These are phyloP conservation scores for Aspergillus unguis DNA, from an alignment of 2,329 filamentous ascomycete species.

Conservation along the genomic window DNA sequence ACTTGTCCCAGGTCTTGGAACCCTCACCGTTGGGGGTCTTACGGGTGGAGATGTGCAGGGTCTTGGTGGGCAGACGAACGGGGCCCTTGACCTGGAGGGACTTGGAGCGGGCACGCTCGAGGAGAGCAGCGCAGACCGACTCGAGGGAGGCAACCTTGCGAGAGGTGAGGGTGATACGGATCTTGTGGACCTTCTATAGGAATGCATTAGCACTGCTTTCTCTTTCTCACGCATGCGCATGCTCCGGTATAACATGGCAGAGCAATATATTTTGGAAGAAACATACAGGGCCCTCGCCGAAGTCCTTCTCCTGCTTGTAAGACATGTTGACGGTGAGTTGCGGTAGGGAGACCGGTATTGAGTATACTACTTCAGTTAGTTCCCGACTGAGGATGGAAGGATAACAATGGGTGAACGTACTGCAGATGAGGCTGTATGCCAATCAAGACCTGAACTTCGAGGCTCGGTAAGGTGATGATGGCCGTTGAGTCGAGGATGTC, in stretches of 20 bases:
- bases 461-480: slow-evolving; percentile 79
- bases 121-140: slow-evolving; percentile 97
- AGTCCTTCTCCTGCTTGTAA: slow-evolving; percentile 94
- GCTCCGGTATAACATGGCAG: neutral
- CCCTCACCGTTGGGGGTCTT: slow-evolving; percentile 99
- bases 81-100: slow-evolving; percentile 97
- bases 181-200: slow-evolving; percentile 84
- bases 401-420: slow-evolving; percentile 16
- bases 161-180: slow-evolving; percentile 94
- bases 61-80: slow-evolving; percentile 96
- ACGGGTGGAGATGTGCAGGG: slow-evolving; percentile 91
- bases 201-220: slow-evolving; percentile 16
- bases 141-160: slow-evolving; percentile 94
- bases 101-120: slow-evolving; percentile 98
- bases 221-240: neutral
- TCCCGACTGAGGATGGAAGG: neutral
- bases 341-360: slow-evolving; percentile 26
- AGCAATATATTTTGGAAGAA: neutral
- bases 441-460: slow-evolving; percentile 78
- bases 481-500: slow-evolving; percentile 22
- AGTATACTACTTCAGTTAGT: slow-evolving; percentile 16
- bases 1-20: slow-evolving; percentile 99
- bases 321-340: slow-evolving; percentile 64
- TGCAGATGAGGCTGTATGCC: slow-evolving; percentile 39
- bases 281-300: slow-evolving; percentile 80